Evolutionary conservation across 2,329 filamentous ascomycete species (phyloP).

Genomic region (Pyricularia sp.): DNA sequence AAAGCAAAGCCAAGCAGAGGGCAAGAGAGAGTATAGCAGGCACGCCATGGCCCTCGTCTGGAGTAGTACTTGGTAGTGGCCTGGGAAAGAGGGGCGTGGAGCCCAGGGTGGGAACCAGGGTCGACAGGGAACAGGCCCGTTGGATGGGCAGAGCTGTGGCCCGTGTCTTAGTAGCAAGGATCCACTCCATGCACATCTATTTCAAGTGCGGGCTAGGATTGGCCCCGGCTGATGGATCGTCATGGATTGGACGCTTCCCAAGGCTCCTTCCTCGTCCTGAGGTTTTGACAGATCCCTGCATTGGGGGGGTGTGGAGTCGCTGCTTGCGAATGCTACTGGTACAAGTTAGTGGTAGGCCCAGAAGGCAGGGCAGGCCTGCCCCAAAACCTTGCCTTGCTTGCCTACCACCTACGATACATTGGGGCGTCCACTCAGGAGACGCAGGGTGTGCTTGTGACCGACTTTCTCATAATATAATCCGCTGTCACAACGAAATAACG

Average conservation of each 20-base stretch:
- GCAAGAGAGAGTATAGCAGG: background rate
- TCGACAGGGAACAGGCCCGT: background rate
- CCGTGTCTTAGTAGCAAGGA: slow-evolving; percentile 3
- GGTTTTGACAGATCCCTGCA: background rate
- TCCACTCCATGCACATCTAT: slow-evolving; percentile 5
- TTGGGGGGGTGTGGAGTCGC: background rate
- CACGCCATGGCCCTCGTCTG: background rate
- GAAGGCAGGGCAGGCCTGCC: background rate
- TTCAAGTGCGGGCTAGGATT: slow-evolving; percentile 5
- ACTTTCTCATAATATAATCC: background rate
- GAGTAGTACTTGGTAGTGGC: background rate
- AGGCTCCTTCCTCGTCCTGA: background rate
- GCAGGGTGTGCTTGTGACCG: background rate
- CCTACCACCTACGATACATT: background rate
- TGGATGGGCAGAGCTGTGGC: background rate
- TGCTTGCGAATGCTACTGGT: background rate
- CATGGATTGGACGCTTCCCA: background rate
- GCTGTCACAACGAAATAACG: background rate
- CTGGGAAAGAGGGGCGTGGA: background rate
- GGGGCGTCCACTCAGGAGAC: background rate
- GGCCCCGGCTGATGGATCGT: slow-evolving; percentile 2
- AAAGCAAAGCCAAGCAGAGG: background rate
- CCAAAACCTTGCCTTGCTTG: background rate
- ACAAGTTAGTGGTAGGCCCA: background rate
- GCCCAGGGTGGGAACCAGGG: background rate